Percentiles rank a stretch among this genome's conserved stretches.
phyloP scores from a whole-genome alignment of 345 rosid species.

The Eucalyptus caleyi region DNA sequence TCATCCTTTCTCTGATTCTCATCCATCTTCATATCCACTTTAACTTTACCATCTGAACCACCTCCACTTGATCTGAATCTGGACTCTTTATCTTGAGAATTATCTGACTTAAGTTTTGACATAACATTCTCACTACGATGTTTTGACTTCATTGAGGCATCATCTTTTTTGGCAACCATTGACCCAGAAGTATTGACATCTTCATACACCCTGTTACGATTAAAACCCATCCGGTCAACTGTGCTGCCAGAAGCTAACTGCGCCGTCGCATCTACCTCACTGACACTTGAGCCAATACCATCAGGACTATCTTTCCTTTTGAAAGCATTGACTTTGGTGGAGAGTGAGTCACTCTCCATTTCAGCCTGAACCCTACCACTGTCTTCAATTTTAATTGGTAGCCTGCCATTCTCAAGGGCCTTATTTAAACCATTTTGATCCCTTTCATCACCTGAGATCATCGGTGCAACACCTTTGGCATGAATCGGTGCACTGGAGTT shows the following conservation, averaged over 20 bases:
- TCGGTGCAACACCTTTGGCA: conserved; percentile 8
- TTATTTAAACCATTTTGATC: conserved; percentile 8
- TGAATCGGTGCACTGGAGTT: conserved; percentile 17
- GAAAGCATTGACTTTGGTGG: not conserved
- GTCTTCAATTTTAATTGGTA: conserved; percentile 11
- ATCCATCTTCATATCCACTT: conserved; percentile 17
- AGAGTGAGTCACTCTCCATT: not conserved
- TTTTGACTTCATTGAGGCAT: conserved; percentile 3
- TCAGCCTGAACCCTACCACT: not conserved
- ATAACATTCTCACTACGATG: not conserved
- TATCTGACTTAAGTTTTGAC: conserved; percentile 9
- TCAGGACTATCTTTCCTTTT: conserved; percentile 2
- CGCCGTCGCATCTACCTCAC: not conserved
- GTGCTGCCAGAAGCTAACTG: not conserved
- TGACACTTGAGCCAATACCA: not conserved
- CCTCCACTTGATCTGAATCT: conserved; percentile 18
- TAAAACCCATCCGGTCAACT: conserved; percentile 1
- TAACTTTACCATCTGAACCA: conserved; percentile 9
- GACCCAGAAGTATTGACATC: conserved; percentile 6
- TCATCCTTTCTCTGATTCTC: conserved; percentile 23
- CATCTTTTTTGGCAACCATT: conserved; percentile 5
- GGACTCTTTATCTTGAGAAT: conserved; percentile 20
- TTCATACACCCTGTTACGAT: conserved; percentile 3
- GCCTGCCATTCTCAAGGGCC: conserved; percentile 22
- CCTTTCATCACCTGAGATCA: conserved; percentile 17